A percentile compares a stretch with the other conserved stretches of the same genome.
phyloP scores from a whole-genome alignment of 1,139 yeast species.

The Yamadazyma aaseri region DNA sequence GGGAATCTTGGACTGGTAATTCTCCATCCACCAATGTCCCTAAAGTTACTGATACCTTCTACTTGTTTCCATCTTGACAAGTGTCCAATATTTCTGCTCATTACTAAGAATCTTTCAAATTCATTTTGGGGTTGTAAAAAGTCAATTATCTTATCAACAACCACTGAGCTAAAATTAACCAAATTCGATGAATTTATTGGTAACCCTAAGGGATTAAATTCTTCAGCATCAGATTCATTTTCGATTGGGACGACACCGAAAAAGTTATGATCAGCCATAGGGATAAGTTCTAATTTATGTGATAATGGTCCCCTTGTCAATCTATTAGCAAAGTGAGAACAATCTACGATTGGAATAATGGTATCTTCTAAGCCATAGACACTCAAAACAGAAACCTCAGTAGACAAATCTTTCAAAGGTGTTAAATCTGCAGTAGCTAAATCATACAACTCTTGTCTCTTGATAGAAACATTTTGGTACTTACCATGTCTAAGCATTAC shows the following conservation, averaged over 20 bases:
- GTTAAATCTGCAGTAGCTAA: conserved; percentile 53
- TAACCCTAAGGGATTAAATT: conserved; percentile 33
- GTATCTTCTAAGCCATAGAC: conserved; percentile 71
- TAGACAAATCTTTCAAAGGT: conserved; percentile 40
- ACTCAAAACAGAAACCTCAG: conserved; percentile 56
- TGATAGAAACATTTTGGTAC: conserved; percentile 34
- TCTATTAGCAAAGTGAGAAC: conserved; percentile 54
- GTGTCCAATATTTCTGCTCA: conserved; percentile 35
- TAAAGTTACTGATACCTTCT: conserved; percentile 69
- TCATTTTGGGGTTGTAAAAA: conserved; percentile 54
- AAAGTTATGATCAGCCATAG: conserved; percentile 79
- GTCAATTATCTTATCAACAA: conserved; percentile 50
- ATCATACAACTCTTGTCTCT: conserved; percentile 53
- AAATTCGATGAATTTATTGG: conserved; percentile 45
- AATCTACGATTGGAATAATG: conserved; percentile 65
- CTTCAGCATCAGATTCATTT: conserved; percentile 27
- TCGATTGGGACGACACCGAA: conserved; percentile 48
- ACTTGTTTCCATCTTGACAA: conserved; percentile 57
- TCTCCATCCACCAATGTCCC: conserved; percentile 82
- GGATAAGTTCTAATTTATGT: conserved; percentile 58
- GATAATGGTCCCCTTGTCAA: conserved; percentile 50
- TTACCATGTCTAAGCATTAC: conserved; percentile 51
- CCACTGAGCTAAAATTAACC: conserved; percentile 59
- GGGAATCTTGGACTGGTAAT: conserved; percentile 32
- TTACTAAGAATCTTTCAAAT: conserved; percentile 48